Base-by-base conservation (phyloP, 495 filamentous ascomycete species). In the Viridothelium virens region DNA sequence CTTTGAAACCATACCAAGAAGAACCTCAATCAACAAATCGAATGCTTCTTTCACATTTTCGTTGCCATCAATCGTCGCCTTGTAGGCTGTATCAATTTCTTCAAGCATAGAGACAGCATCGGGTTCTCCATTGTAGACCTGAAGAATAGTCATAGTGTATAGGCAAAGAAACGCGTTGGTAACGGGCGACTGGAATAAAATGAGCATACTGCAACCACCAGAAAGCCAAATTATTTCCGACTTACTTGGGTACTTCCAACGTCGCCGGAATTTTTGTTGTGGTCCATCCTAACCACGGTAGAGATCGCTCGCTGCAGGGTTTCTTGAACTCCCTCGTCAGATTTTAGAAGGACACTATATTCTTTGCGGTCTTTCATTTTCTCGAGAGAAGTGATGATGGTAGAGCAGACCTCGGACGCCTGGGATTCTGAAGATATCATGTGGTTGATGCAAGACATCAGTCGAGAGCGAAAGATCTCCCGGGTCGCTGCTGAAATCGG, bases 1-100 rank as follows among this genome's bases (percentile, higher is more conserved):
- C 73, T 91, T 93, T 0, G 92, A 90, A 9, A 94, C 84, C 76
- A 97, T 90, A 69, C 89, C 87, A 10, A 98, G 79, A 16, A 98
- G 77, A 62, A 97, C 87, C 68, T 97, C 95, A 25, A 97, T 85
- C 37, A 98, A 76, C 25, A 89, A 84, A 70, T 90, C 87, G 0
- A 89, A 86, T 2, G 84, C 83, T 48, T 89, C 87, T 1, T 81
- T 80, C n/a, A 78, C 74, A 63, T 77, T 77, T 66, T 85, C 83
- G 71, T 78, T 72, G 71, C 75, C 63, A 76, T 79, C 41, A 70
- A 83, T 72, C 75, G 83, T 76, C 64, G 87, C 87, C 61, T 89
- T 79, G 68, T 88, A 91, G 74, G 86, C 89, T 53, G 85, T 79
- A 61, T 87, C 83, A 10, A 96, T 74, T 70, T 96, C 91, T 18